Base-by-base conservation (phyloP, 2,329 filamentous ascomycete species). In the Exutisphaerella laricina region DNA sequence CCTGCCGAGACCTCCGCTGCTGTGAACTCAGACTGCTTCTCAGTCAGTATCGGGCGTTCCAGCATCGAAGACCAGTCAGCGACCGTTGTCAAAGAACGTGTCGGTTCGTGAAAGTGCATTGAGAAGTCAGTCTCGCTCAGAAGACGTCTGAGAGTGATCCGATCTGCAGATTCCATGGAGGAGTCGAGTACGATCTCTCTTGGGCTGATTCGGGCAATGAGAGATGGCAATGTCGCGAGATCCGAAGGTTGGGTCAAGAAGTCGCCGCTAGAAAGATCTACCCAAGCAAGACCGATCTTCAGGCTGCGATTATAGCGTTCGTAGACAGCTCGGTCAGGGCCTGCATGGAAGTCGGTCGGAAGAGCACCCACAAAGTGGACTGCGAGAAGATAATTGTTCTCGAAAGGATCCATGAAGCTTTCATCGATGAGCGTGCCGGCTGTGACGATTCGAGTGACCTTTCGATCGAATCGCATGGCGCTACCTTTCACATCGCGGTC, bases 391-490 rank as follows among this genome's bases (percentile, higher is more conserved):
- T 90, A 98, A 62, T 96, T 97, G 66, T 92, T 96, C 57, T 86
- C 81, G 61, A 85, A 90, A 1, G 88, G 87, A 61, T 97, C 87
- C 73, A 98, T 88, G 64, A 97, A 98, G 57, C 88, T 89, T 67
- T 98, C 92, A 65, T 98, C 92, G 53, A 98, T 95, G 41, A 98
- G 72, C 1, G 92, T 98, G 14, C 92, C 92, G 1, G 92, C 88
- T 1, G 92, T 97, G 59, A 98, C 80, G 54, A 98, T 83, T 44
- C 92, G 82, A 13, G 86, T 79, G 10, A 98, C 88, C 54, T 74
- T 81, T 18, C 92, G 83, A 61, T 94, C 85, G 63, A 92, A 94
- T 71, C 90, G 73, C 50, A 90, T 69, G 3, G 87, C 88, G 10
- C 86, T 86, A 14, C 80, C 76, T 60, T 83, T 90, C 3, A 80